These are phyloP conservation scores for Phytopythium oedochilum DNA, from an alignment of 352 stramenopile genomes.

Conservation along the genomic window DNA sequence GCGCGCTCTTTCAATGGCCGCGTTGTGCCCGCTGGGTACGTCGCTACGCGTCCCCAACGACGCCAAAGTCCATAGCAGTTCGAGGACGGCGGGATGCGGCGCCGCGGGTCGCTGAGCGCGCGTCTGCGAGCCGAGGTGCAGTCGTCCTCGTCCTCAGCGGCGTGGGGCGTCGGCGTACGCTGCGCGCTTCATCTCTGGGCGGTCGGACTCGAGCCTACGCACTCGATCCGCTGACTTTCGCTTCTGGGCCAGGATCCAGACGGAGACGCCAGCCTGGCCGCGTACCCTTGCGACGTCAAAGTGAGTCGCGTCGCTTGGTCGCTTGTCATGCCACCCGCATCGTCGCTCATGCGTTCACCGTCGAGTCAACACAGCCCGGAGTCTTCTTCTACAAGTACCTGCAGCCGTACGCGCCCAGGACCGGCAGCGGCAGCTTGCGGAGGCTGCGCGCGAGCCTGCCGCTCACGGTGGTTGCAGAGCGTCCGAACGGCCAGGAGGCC, in stretches of 20 bases:
- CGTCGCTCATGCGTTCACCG: too few relatives aligned
- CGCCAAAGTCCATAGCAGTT: too few relatives aligned
- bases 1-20: too few relatives aligned
- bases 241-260: slow-evolving; percentile 1
- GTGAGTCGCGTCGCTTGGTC: not conserved
- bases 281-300: slow-evolving; percentile 30
- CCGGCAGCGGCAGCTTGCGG: slow-evolving; percentile 6
- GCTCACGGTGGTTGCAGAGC: slow-evolving; percentile 59
- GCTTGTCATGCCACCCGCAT: not conserved
- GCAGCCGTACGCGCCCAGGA: slow-evolving; percentile 37
- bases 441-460: slow-evolving; percentile 58
- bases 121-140: slow-evolving; percentile 43
- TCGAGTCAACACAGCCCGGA: too few relatives aligned
- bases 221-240: not conserved
- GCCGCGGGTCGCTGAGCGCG: slow-evolving; percentile 39
- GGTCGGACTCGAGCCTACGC: too few relatives aligned
- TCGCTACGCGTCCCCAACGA: too few relatives aligned
- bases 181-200: too few relatives aligned
- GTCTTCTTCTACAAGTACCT: slow-evolving; percentile 85
- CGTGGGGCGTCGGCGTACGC: slow-evolving; percentile 12
- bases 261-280: not conserved
- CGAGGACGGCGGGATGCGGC: not conserved
- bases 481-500: slow-evolving; percentile 38
- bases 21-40: too few relatives aligned
- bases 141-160: slow-evolving; percentile 21